Evolutionary conservation across 441 rosid species (phyloP), one percentile per base, ranked within the genome.

Genomic region (Sinapis alba): DNA sequence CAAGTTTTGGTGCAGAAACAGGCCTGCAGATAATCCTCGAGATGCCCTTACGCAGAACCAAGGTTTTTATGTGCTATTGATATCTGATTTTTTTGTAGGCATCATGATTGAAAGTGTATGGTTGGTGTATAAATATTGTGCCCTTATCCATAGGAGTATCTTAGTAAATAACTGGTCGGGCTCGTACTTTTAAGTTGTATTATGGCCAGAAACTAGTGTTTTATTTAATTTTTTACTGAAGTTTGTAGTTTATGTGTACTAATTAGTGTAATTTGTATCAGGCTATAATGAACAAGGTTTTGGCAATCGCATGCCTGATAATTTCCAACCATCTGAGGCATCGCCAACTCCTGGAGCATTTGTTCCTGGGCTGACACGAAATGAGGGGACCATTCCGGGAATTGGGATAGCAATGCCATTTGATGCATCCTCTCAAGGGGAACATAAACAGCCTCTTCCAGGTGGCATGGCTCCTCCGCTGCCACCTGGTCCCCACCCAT

Each of bases 401-500:
- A 78, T 96, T 12, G 99, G 98, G 78, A 88, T 86, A 74, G 96
- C 98, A 38, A 82, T 88, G 85, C 83, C 85, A 30, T 87, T 90
- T 74, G 97, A 93, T 84, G 79, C 72, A 65, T 82, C 93, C 54
- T 80, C 84, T 77, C 98, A 88, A 76, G 99, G 98, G 68, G 99
- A 93, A 45, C 95, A 87, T 81, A 90, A 84, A 77, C 96, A 87
- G 74, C 78, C 84, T 70, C 87, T 82, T 81, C 84, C 89, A 15
- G 84, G 83, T 89, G 88, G 84, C 92, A 74, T 63, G 64, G 91
- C 90, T 30, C 99, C 98, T 65, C 99, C 99, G 68, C 89, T 96
- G 11, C 98, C 99, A 73, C 97, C 96, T 62, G 98, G 97, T 67
- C 99, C 99, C 50, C 99, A 93, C 82, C 99, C 98, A 36, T 96